Conservation (phyloP, 306 rosid genomes). For the Ochetophila trinervis region DNA sequence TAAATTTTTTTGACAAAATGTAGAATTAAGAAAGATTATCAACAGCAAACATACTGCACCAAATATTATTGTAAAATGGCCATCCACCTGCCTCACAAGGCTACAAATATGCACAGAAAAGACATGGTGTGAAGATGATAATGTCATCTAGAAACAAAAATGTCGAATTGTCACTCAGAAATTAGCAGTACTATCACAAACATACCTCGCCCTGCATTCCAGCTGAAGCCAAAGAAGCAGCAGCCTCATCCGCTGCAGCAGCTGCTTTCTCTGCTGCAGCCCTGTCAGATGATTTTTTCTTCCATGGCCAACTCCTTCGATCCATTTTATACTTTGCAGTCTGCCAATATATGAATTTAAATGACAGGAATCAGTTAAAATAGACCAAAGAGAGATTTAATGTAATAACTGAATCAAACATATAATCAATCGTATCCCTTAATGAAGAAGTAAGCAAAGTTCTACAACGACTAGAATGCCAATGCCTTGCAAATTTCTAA, state of each 20-base stretch:
- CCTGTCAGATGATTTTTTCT: conserved; percentile 92
- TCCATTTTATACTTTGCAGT: conserved; percentile 58
- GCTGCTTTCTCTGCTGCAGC: conserved; percentile 62
- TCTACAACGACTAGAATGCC: neutral
- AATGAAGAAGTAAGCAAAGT: neutral
- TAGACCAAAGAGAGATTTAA: neutral
- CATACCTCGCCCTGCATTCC: conserved; percentile 54
- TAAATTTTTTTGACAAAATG: no score
- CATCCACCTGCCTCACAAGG: no score
- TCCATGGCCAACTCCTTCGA: conserved; percentile 97
- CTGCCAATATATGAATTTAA: conserved; percentile 11
- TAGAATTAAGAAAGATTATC: no score
- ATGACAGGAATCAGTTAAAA: conserved; percentile 12
- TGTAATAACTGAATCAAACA: neutral
- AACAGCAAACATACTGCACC: no score
- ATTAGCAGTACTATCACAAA: conserved; percentile 5
- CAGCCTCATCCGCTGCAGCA: conserved; percentile 42
- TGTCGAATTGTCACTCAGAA: no score
- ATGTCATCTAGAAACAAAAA: no score
- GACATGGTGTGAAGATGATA: no score
- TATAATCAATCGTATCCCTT: neutral
- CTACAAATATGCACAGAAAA: no score
- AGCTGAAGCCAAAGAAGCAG: conserved; percentile 34
- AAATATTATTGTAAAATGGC: no score
- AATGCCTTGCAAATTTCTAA: neutral